These are phyloP conservation scores for Cydonia oblonga DNA, from an alignment of 331 rosid genomes.

Conservation along the genomic window DNA sequence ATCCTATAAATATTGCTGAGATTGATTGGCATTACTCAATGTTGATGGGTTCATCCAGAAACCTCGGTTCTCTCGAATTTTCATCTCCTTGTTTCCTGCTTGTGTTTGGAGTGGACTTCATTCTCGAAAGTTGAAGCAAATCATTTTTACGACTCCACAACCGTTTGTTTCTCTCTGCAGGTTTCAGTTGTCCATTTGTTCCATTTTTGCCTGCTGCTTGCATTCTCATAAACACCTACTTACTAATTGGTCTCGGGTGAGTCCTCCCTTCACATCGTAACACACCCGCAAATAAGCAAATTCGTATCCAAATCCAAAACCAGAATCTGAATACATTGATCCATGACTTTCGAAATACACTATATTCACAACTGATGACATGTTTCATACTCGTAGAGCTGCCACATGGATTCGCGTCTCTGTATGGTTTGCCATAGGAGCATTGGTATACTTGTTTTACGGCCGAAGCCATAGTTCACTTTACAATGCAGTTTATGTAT, in stretches of 20 bases:
- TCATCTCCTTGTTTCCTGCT: neutral
- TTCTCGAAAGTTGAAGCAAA: neutral
- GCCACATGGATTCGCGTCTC: constrained; percentile 54
- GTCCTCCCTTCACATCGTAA: neutral
- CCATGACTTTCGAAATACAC: too few species aligned
- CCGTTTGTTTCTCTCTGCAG: constrained; percentile 23
- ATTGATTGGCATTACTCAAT: neutral
- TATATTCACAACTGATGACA: neutral
- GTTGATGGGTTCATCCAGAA: neutral
- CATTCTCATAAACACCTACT: constrained; percentile 57
- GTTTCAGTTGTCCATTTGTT: constrained; percentile 60
- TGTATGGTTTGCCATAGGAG: constrained; percentile 44
- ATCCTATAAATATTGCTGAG: neutral
- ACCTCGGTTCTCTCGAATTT: too few species aligned
- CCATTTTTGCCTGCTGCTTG: constrained; percentile 61
- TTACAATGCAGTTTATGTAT: constrained; percentile 45
- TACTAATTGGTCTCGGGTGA: constrained; percentile 63
- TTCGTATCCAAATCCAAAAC: neutral
- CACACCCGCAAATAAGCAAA: neutral
- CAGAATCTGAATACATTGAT: too few species aligned
- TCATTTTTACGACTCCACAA: neutral
- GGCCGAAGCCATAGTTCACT: constrained; percentile 47
- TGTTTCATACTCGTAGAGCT: constrained; percentile 18
- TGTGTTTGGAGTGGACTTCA: neutral
- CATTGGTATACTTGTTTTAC: constrained; percentile 33